These are phyloP conservation scores for Suhomyces faveliae DNA, from an alignment of 805 yeast species.

Conservation along the genomic window DNA sequence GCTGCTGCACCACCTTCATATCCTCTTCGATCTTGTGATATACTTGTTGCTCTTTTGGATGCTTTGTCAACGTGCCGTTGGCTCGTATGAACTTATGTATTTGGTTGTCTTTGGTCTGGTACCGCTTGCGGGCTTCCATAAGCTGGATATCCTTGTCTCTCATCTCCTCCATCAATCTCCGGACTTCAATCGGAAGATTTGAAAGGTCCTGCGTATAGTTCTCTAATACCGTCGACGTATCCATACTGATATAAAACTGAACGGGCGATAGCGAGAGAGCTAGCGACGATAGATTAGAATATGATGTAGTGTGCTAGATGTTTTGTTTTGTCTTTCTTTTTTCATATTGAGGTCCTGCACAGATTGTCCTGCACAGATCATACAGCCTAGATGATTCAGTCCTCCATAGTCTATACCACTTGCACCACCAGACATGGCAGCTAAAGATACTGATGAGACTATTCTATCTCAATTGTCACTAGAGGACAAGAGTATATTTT, in stretches of 20 bases:
- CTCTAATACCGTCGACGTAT: slow-evolving; percentile 71
- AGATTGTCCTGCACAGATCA: background rate
- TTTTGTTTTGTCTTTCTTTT: too few relatives aligned
- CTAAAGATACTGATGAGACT: background rate
- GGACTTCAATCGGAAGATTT: slow-evolving; percentile 84
- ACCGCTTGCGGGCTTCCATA: slow-evolving; percentile 63
- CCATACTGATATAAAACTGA: slow-evolving; percentile 66
- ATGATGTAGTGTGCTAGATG: too few relatives aligned
- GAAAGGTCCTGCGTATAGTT: slow-evolving; percentile 61
- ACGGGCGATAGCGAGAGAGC: too few relatives aligned
- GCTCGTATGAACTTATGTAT: slow-evolving; percentile 79
- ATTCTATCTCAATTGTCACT: background rate
- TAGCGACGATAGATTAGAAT: too few relatives aligned
- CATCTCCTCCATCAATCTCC: slow-evolving; percentile 76
- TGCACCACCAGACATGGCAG: background rate
- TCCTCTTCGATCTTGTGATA: slow-evolving; percentile 68
- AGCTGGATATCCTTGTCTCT: slow-evolving; percentile 64
- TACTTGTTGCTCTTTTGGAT: slow-evolving; percentile 75
- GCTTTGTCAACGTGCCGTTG: slow-evolving; percentile 75
- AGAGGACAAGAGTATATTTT: background rate
- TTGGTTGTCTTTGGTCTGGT: slow-evolving; percentile 71
- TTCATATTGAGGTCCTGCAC: too few relatives aligned
- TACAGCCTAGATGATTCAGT: background rate
- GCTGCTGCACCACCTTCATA: slow-evolving; percentile 51
- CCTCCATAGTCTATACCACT: too few relatives aligned